A percentile compares a stretch with the other conserved stretches of the same genome.
Evolutionary conservation across 345 rosid genomes (phyloP).

Genomic region (Cochlearia excelsa): DNA sequence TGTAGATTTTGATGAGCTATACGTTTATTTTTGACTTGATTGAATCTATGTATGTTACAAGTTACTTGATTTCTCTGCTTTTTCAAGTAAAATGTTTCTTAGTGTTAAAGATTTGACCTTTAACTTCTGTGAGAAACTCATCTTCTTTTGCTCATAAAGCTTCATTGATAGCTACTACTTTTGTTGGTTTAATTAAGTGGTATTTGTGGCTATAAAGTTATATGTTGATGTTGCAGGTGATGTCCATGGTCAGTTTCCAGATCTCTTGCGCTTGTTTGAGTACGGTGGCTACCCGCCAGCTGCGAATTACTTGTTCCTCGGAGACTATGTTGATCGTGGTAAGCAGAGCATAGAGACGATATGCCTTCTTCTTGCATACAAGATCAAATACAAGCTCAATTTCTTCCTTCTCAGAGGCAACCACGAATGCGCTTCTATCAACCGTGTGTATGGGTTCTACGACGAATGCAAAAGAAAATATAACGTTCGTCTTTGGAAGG

Average conservation of each 20-base stretch:
- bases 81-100: not conserved
- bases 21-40: not conserved
- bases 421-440: too few relatives aligned
- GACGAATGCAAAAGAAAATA: too few relatives aligned
- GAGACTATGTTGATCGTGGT: slow-evolving; percentile 22
- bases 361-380: slow-evolving; percentile 13
- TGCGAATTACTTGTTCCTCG: slow-evolving; percentile 21
- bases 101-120: slow-evolving; percentile 2
- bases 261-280: slow-evolving; percentile 22
- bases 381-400: slow-evolving; percentile 22
- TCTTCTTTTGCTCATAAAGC: not conserved
- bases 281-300: slow-evolving; percentile 19
- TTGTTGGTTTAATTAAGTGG: not conserved
- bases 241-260: slow-evolving; percentile 24
- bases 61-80: not conserved
- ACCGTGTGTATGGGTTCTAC: too few relatives aligned
- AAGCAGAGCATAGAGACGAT: slow-evolving; percentile 26
- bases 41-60: not conserved
- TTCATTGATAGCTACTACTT: not conserved
- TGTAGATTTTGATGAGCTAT: not conserved
- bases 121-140: not conserved
- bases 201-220: not conserved
- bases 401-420: slow-evolving; percentile 31
- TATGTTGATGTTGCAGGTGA: slow-evolving; percentile 18
- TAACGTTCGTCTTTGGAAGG: too few relatives aligned